Base-by-base conservation (phyloP, 768 basidiomycete genomes). In the Amanita molliuscula region DNA sequence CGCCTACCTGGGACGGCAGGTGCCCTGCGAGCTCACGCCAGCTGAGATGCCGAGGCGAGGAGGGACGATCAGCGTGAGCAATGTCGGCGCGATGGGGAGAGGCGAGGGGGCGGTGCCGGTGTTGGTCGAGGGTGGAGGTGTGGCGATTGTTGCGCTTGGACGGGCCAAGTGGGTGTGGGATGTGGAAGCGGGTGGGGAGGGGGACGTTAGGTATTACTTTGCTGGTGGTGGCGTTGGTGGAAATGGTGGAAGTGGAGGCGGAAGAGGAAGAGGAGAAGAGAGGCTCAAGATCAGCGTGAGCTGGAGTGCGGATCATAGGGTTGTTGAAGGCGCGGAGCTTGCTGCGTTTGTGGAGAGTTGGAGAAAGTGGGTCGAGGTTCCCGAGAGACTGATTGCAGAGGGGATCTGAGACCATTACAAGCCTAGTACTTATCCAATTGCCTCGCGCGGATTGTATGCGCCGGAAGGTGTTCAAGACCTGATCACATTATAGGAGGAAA, bases 321-420 rank as follows among this genome's bases (percentile, higher is more conserved):
- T 94, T 6, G 80, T 92, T 8, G 90, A 94, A 61, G 90, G 90
- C 3, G 90, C 89, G 1, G 90, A 94, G 67, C 61, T 94, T 54
- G 88, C 86, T 47, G 88, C 86, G 55, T 90, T 94, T 62, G 84
- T 90, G 53, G 88, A 92, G 68, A 70, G 73, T 37, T 94, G 90
- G 90, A 77, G 89, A 53, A 69, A 65, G 13, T 88, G 80, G 71
- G 84, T 91, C 13, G 89, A 92, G 66, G 61, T 66, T 1, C 91
- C 91, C 2, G 77, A 74, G 61, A 71, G 84, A 61, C 59, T 90
- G 53, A 75, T 89, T 56, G 87, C 63, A 15, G 75, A 73, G 41
- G 67, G 71, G 10, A 60, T 75, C n/a, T 76, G 49, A 56, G 35
- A 13, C n/a, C n/a, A n/a, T n/a, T n/a, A n/a, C n/a, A n/a, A n/a